Percentiles rank a stretch among this genome's conserved stretches.
Conservation (phyloP, 768 basidiomycete genomes). For the Fomitopsis serialis region DNA sequence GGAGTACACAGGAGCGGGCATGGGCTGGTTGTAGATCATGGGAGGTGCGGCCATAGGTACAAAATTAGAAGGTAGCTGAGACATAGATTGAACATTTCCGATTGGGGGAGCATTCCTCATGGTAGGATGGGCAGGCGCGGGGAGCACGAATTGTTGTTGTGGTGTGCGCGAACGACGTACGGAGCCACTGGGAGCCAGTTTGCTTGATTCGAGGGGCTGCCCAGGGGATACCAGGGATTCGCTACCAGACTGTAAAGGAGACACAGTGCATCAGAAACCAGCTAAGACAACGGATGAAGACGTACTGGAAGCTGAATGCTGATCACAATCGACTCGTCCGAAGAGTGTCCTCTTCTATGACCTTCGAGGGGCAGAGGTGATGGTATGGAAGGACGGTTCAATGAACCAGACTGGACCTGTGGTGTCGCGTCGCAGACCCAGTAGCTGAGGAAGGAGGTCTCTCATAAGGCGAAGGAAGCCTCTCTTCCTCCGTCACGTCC, state of each 20-base stretch:
- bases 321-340: constrained; percentile 13
- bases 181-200: constrained; percentile 14
- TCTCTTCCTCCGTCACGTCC: not conserved
- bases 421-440: not conserved
- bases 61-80: constrained; percentile 3
- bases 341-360: constrained; percentile 6
- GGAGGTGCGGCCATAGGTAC: not conserved
- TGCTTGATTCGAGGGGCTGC: constrained; percentile 6
- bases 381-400: not conserved
- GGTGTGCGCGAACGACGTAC: too few species aligned
- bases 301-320: constrained; percentile 21
- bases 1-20: not conserved
- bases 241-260: constrained; percentile 12
- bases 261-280: not conserved
- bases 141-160: not conserved
- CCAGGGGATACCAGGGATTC: constrained; percentile 15
- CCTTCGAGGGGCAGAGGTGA: not conserved
- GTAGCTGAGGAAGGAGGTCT: not conserved
- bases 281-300: not conserved
- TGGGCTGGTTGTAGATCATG: not conserved
- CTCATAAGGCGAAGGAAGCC: not conserved
- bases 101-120: not conserved
- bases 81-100: not conserved
- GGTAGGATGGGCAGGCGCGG: not conserved
- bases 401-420: constrained; percentile 1